Conservation (phyloP, 148 eudicot species). For the Dysphania ambrosioides region DNA sequence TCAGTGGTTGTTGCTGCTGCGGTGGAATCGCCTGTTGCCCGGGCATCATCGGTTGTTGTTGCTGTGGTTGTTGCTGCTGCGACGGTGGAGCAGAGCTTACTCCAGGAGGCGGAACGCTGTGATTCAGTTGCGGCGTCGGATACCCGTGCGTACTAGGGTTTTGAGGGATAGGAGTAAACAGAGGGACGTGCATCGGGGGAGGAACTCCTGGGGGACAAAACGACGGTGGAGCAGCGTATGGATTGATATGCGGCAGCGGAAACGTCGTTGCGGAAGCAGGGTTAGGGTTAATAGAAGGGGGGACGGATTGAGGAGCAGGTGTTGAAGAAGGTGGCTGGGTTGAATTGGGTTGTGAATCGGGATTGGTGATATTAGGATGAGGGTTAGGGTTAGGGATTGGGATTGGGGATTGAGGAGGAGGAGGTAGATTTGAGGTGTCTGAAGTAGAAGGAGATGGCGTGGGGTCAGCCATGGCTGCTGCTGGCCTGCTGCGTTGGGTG, state of each 20-base stretch:
- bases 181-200: slow-evolving; percentile 38
- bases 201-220: slow-evolving; percentile 56
- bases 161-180: slow-evolving; percentile 43
- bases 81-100: slow-evolving; percentile 25
- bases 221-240: slow-evolving; percentile 38
- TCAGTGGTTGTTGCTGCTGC: slow-evolving; percentile 11
- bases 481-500: not conserved
- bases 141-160: slow-evolving; percentile 36
- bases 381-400: not conserved
- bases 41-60: slow-evolving; percentile 36
- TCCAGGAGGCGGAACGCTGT: slow-evolving; percentile 45
- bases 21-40: slow-evolving; percentile 45
- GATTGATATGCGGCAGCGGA: slow-evolving; percentile 25
- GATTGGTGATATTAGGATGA: not conserved
- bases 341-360: slow-evolving; percentile 27
- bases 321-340: slow-evolving; percentile 9
- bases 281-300: not conserved
- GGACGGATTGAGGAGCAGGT: slow-evolving; percentile 10
- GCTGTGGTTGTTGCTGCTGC: slow-evolving; percentile 8
- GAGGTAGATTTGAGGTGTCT: not conserved
- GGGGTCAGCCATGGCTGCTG: slow-evolving; percentile 29
- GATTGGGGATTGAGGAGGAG: not conserved
- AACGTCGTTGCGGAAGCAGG: not conserved
- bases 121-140: slow-evolving; percentile 27
- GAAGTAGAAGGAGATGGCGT: slow-evolving; percentile 24